A percentile compares a stretch with the other conserved stretches of the same genome.
These are phyloP conservation scores for Brassica balearica DNA, from an alignment of 441 rosid genomes.

Conservation along the genomic window DNA sequence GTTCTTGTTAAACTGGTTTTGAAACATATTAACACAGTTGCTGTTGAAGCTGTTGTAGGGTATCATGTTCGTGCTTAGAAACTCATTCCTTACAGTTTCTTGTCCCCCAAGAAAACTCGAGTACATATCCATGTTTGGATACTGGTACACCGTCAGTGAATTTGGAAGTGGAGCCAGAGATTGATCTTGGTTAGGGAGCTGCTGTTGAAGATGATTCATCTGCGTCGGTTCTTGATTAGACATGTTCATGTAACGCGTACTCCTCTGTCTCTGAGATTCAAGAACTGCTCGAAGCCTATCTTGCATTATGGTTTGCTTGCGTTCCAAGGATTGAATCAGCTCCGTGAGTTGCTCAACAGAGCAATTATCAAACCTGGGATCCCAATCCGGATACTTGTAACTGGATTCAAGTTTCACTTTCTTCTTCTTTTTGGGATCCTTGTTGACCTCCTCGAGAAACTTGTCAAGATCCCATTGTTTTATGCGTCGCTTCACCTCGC, in stretches of 20 bases:
- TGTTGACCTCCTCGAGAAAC: constrained; percentile 19
- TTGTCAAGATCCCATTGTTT: constrained; percentile 13
- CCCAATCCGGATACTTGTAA: constrained; percentile 38
- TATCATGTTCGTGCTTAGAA: constrained; percentile 15
- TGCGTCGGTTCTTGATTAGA: constrained; percentile 23
- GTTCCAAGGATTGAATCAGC: constrained; percentile 30
- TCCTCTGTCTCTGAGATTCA: constrained; percentile 34
- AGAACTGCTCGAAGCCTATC: constrained; percentile 25
- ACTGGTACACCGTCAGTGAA: constrained; percentile 7
- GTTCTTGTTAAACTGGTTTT: constrained; percentile 11
- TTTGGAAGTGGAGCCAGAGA: constrained; percentile 4
- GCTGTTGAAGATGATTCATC: constrained; percentile 27
- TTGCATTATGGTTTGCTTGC: constrained; percentile 3
- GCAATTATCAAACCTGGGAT: constrained; percentile 28
- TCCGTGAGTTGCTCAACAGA: constrained; percentile 31
- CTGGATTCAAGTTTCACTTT: not conserved
- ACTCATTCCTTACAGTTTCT: constrained; percentile 4
- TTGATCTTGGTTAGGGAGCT: not conserved
- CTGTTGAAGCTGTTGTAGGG: constrained; percentile 18
- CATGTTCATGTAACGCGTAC: not conserved
- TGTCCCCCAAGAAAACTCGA: not conserved
- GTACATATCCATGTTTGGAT: constrained; percentile 9
- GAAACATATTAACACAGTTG: not conserved
- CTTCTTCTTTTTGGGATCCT: constrained; percentile 22
- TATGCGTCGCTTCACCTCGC: constrained; percentile 22